Conservation (phyloP, 345 rosid genomes). For the Pistacia atlantica region DNA sequence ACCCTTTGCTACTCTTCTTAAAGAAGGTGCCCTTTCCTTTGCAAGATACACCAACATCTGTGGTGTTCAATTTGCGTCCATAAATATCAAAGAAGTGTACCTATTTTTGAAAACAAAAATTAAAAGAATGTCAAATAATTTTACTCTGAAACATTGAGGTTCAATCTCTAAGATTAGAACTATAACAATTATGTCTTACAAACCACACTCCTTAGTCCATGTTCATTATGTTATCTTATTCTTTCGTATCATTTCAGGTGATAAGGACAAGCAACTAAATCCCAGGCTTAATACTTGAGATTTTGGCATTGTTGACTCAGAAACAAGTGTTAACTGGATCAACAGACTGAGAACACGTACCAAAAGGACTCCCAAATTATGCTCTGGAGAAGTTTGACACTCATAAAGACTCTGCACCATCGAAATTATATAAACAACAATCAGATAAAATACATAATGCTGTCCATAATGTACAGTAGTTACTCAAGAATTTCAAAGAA, state of each 20-base stretch:
- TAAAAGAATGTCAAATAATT: background rate
- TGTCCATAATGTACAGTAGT: background rate
- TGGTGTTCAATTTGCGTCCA: slow-evolving; percentile 76
- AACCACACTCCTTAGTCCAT: background rate
- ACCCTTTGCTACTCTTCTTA: slow-evolving; percentile 76
- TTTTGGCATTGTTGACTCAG: background rate
- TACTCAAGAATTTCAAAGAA: too few relatives aligned
- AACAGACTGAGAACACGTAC: slow-evolving; percentile 41
- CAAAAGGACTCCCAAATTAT: slow-evolving; percentile 86
- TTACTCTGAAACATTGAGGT: background rate
- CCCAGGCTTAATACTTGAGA: background rate
- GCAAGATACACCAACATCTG: slow-evolving; percentile 92
- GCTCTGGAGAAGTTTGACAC: slow-evolving; percentile 54
- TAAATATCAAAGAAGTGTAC: slow-evolving; percentile 87
- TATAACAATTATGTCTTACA: background rate
- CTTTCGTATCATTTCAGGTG: background rate
- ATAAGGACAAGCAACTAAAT: background rate
- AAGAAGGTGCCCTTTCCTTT: slow-evolving; percentile 64
- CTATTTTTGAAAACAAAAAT: slow-evolving; percentile 40
- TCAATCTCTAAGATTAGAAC: background rate
- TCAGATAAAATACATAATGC: slow-evolving; percentile 4
- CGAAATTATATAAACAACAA: slow-evolving; percentile 11
- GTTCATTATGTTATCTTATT: background rate
- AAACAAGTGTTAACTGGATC: background rate
- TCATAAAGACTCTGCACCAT: slow-evolving; percentile 59